Evolutionary conservation across 148 eudicot genomes (phyloP).

Genomic region (Silene latifolia): DNA sequence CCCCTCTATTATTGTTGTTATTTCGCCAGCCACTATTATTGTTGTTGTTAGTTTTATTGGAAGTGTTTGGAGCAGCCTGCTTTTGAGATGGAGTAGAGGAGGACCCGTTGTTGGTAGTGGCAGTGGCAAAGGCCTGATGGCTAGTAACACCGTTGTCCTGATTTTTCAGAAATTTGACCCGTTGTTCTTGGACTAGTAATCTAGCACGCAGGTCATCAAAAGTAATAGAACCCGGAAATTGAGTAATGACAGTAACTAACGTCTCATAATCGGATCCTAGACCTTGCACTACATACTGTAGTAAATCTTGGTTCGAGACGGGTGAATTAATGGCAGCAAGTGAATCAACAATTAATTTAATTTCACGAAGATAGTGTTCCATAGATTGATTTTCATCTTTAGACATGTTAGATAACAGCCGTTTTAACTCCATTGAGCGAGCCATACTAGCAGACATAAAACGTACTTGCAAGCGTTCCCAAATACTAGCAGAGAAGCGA

Average conservation of each 20-base stretch:
- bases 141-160: background rate
- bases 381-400: background rate
- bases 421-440: background rate
- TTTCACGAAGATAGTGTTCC: background rate
- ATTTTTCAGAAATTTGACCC: background rate
- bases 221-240: background rate
- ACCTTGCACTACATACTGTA: background rate
- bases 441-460: slow-evolving; percentile 10
- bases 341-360: background rate
- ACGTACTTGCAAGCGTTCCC: background rate
- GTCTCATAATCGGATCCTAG: background rate
- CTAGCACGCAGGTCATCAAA: background rate
- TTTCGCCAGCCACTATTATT: no score
- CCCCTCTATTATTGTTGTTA: background rate
- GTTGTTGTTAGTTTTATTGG: background rate
- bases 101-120: no score
- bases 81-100: no score
- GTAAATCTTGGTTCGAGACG: background rate
- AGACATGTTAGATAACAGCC: background rate
- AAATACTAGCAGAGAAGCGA: background rate
- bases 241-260: background rate
- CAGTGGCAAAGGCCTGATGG: background rate
- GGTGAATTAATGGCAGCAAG: slow-evolving; percentile 5
- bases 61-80: background rate
- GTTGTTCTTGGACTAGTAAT: slow-evolving; percentile 1